Percentiles rank a stretch among this genome's conserved stretches.
phyloP scores from a whole-genome alignment of 2,329 filamentous ascomycete genomes.

The Tetracladium maxilliforme region DNA sequence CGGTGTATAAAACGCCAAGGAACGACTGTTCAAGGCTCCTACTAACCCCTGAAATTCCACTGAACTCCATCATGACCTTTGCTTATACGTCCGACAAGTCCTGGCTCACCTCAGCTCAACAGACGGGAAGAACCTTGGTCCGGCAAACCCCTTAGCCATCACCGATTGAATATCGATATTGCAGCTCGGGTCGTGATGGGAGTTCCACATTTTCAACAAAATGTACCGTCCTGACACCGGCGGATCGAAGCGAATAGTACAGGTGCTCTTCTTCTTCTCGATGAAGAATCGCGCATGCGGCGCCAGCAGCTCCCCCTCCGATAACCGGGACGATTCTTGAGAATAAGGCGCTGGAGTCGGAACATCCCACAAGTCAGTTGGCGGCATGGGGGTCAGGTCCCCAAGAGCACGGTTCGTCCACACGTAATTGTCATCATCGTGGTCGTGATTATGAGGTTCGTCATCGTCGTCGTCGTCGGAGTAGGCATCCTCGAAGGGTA shows the following conservation, averaged over 20 bases:
- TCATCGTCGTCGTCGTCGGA: constrained; percentile 21
- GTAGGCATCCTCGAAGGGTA: constrained; percentile 34
- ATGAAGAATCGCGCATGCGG: constrained; percentile 78
- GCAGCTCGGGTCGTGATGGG: constrained; percentile 41
- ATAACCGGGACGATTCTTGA: no score
- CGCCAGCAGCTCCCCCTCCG: constrained; percentile 44
- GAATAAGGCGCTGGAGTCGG: constrained; percentile 2
- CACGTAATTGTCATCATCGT: no score
- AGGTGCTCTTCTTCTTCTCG: constrained; percentile 66
- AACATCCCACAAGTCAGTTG: no score
- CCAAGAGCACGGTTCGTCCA: no score
- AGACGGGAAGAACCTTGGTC: constrained; percentile 70
- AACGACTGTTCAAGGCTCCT: no score
- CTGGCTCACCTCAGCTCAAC: constrained; percentile 47
- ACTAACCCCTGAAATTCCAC: no score
- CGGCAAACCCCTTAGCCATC: constrained; percentile 70
- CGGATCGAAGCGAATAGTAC: constrained; percentile 74
- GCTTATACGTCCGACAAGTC: no score
- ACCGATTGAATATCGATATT: constrained; percentile 90
- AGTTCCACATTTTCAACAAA: constrained; percentile 81
- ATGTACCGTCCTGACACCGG: constrained; percentile 72
- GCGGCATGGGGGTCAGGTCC: no score
- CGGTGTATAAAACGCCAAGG: no score
- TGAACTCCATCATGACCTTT: no score
- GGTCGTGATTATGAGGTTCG: no score